Base-by-base conservation (phyloP, 1,284 basidiomycete species). In the Apiotrichum gracile region DNA sequence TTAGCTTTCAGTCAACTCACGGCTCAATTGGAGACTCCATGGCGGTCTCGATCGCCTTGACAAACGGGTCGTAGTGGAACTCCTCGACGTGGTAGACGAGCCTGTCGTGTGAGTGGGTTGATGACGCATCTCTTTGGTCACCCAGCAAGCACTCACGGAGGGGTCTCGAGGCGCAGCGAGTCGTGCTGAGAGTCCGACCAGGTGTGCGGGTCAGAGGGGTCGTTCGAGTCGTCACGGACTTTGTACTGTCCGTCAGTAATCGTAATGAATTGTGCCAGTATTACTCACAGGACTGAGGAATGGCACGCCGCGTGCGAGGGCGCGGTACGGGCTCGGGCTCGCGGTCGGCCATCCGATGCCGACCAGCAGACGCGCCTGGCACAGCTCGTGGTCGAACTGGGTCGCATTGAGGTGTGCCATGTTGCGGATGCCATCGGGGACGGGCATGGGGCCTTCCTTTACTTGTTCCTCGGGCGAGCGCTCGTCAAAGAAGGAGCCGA, bases 61-160 rank as follows among this genome's bases (percentile, higher is more conserved):
- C 38, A 24, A 65, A 56, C 22, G 47, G 63, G 6, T 58, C 47
- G 17, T 58, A 57, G 52, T 67, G 57, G 51, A 46, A 44, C 42
- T 56, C 52, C 21, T 52, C 48, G 35, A 65, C 60, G 33, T 65
- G 51, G 52, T 67, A 67, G 33, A 65, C 63, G 24, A 51, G 50
- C 39, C 51, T 52, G 37, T 12, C 7, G 14, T 16, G 16, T 14
- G 17, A 19, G 27, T 39, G 14, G 35, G 26, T 17, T 16, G 5
- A 33, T 9, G n/a, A 12, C 12, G 4, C 13, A 4, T 6, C 7
- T n/a, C n/a, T n/a, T n/a, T n/a, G n/a, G n/a, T n/a, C n/a, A n/a
- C n/a, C n/a, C n/a, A n/a, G n/a, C n/a, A n/a, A 21, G 9, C 4
- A 52, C 51, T 57, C 31, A 60, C 47, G 62, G 62, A 14, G 62